Conservation (phyloP, 2,329 filamentous ascomycete genomes). For the Aspergillus candidus region DNA sequence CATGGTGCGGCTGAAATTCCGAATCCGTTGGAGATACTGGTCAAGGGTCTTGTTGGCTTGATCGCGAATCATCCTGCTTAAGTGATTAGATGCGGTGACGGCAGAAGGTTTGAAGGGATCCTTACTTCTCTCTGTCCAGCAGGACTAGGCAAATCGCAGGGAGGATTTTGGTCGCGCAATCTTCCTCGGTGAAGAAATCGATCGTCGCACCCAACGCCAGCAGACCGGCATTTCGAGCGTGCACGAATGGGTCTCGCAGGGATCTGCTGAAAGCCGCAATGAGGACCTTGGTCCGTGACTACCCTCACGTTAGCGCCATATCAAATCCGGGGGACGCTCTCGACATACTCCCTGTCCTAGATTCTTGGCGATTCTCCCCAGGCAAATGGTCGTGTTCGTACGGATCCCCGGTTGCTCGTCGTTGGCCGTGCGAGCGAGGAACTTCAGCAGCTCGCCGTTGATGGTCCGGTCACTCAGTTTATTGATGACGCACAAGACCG, state of each 20-base stretch:
- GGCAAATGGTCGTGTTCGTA: conserved; percentile 95
- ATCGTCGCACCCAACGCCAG: conserved; percentile 78
- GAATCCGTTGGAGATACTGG: conserved; percentile 72
- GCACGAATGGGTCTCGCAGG: conserved; percentile 86
- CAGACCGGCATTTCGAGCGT: conserved; percentile 83
- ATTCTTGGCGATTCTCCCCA: conserved; percentile 92
- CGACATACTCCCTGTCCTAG: conserved; percentile 56
- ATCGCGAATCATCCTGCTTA: conserved; percentile 64
- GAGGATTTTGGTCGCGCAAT: conserved; percentile 76
- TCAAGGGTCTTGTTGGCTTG: conserved; percentile 88
- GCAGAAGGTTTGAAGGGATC: conserved; percentile 3
- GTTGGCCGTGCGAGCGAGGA: conserved; percentile 92
- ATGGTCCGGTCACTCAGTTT: conserved; percentile 90
- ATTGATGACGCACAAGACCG: conserved; percentile 75
- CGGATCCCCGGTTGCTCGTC: conserved; percentile 96
- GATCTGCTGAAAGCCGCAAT: conserved; percentile 88
- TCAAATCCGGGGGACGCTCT: not conserved
- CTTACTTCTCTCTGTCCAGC: conserved; percentile 84
- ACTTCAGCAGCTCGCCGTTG: conserved; percentile 85
- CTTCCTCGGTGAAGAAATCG: conserved; percentile 83
- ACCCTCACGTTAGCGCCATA: conserved; percentile 26
- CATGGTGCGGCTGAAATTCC: conserved; percentile 70
- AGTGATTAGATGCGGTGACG: conserved; percentile 2
- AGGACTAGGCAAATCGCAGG: conserved; percentile 77
- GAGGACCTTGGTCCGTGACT: conserved; percentile 80